A percentile compares a stretch with the other conserved stretches of the same genome.
These are phyloP conservation scores for Fusarium sp. DNA, from an alignment of 2,329 filamentous ascomycete genomes.

Conservation along the genomic window DNA sequence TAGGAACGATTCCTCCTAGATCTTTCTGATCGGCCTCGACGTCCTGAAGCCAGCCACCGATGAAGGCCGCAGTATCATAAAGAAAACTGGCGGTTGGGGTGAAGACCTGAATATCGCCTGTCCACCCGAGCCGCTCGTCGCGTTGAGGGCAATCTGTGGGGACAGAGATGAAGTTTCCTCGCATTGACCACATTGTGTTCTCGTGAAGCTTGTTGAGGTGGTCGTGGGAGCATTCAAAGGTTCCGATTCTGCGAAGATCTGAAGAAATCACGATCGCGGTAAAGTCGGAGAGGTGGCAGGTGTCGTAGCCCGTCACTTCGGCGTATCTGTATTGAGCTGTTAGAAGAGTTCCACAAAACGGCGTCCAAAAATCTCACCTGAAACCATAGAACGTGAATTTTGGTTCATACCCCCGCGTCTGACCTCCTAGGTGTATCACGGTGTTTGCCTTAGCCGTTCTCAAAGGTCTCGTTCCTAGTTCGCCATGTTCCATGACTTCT, in stretches of 20 bases:
- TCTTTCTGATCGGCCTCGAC: neutral
- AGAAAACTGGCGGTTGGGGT: neutral
- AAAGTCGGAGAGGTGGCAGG: neutral
- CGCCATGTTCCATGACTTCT: neutral
- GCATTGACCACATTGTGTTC: neutral
- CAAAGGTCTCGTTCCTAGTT: neutral
- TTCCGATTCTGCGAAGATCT: neutral
- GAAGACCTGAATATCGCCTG: neutral
- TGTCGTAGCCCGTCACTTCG: neutral
- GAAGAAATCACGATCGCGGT: neutral
- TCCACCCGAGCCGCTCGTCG: neutral
- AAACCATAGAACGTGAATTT: neutral
- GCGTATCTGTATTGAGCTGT: neutral
- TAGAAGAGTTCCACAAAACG: neutral
- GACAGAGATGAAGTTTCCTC: neutral
- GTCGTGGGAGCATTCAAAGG: neutral
- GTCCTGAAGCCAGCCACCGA: neutral
- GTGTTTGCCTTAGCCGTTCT: neutral
- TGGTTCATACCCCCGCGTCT: neutral
- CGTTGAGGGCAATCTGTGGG: neutral
- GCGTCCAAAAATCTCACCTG: neutral
- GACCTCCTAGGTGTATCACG: neutral
- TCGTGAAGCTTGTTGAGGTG: neutral
- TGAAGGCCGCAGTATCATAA: neutral
- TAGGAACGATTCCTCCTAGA: neutral